Evolutionary conservation across 371 early-diverging fungal species (phyloP).

Genomic region (Nematocida ausubeli): DNA sequence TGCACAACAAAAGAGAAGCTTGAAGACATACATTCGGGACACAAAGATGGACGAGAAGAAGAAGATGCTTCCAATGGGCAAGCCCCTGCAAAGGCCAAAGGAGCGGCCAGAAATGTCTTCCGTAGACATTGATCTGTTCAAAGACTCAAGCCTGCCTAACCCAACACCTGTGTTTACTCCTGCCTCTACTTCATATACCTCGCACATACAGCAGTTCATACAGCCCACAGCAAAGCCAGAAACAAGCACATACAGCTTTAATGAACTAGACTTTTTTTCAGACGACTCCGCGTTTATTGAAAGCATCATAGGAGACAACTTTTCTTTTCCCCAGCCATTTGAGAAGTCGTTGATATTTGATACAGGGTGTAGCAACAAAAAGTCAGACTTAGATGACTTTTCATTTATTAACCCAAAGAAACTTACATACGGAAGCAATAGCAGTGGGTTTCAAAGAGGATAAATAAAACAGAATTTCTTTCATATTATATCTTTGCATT

Average conservation of each 20-base stretch:
- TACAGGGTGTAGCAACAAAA: constrained; percentile 28
- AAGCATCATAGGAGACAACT: constrained; percentile 47
- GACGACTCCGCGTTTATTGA: constrained; percentile 50
- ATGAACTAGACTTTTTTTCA: constrained; percentile 45
- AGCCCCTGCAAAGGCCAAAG: not conserved
- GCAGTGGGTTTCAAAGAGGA: constrained; percentile 35
- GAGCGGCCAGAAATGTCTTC: not conserved
- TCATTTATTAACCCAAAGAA: constrained; percentile 51
- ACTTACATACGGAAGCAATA: constrained; percentile 34
- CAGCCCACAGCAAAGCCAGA: constrained; percentile 15
- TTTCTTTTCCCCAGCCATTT: constrained; percentile 48
- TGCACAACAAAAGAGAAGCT: constrained; percentile 35
- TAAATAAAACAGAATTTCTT: constrained; percentile 5
- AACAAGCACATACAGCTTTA: constrained; percentile 38
- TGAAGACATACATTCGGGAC: constrained; percentile 52
- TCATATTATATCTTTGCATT: no score
- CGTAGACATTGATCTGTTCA: constrained; percentile 38
- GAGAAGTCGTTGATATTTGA: constrained; percentile 48
- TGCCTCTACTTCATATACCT: constrained; percentile 37
- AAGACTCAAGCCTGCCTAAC: constrained; percentile 45
- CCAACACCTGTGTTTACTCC: constrained; percentile 36
- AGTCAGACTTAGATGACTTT: constrained; percentile 36
- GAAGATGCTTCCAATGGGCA: not conserved
- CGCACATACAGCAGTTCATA: constrained; percentile 54
- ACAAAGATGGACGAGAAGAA: constrained; percentile 53